A percentile compares a stretch with the other conserved stretches of the same genome.
These are phyloP conservation scores for Vitis vinifera DNA, from an alignment of 164 flowering plant species.

Conservation along the genomic window DNA sequence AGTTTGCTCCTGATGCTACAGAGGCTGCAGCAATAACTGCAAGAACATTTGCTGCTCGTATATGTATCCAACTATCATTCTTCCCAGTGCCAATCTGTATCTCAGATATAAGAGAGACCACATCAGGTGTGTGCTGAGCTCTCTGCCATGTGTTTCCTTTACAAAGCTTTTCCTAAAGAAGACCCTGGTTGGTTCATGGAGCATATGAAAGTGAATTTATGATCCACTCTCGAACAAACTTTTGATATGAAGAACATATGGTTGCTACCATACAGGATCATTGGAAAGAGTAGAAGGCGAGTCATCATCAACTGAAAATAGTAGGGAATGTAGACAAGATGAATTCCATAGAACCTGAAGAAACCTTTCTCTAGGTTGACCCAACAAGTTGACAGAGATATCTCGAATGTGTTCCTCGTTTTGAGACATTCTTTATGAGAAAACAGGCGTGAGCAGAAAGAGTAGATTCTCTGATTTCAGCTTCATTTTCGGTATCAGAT, in stretches of 20 bases:
- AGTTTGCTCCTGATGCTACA: no score
- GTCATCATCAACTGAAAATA: slow-evolving; percentile 36
- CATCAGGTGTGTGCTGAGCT: slow-evolving; percentile 75
- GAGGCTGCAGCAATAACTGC: no score
- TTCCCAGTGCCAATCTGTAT: slow-evolving; percentile 84
- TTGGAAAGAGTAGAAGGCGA: slow-evolving; percentile 61
- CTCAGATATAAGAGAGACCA: slow-evolving; percentile 90
- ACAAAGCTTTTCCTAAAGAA: slow-evolving; percentile 96
- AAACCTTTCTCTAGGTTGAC: no score
- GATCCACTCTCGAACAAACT: slow-evolving; percentile 86
- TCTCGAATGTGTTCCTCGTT: no score
- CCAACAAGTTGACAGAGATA: no score
- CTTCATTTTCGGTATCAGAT: slow-evolving; percentile 69
- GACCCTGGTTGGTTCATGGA: slow-evolving; percentile 97
- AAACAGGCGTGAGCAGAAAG: no score
- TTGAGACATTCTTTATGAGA: no score
- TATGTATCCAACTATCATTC: slow-evolving; percentile 36
- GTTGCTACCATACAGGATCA: slow-evolving; percentile 84
- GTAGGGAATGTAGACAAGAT: slow-evolving; percentile 54
- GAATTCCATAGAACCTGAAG: slow-evolving; percentile 95
- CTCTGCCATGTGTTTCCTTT: slow-evolving; percentile 81
- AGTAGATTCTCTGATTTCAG: slow-evolving; percentile 73
- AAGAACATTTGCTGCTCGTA: no score
- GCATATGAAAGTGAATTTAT: slow-evolving; percentile 13
- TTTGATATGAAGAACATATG: slow-evolving; percentile 79